Percentiles rank a stretch among this genome's conserved stretches.
Conservation (phyloP, 2,329 filamentous ascomycete genomes). For the Stagonosporopsis rhizophila region DNA sequence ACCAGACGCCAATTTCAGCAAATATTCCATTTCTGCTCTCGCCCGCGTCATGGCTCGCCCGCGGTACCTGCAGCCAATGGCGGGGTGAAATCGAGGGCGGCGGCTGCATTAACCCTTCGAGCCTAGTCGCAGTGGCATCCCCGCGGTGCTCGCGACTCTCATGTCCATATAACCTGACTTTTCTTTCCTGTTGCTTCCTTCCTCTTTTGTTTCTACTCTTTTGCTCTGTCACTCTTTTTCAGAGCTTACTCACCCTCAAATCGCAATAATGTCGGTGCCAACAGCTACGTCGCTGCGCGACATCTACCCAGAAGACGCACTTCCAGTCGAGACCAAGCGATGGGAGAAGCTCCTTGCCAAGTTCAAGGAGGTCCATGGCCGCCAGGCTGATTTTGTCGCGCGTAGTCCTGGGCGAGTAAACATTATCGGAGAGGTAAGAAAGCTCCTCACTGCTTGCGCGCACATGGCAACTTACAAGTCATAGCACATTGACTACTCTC, state of each 20-base stretch:
- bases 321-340: constrained; percentile 71
- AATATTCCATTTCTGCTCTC: neutral
- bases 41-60: neutral
- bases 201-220: neutral
- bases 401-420: constrained; percentile 95
- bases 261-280: constrained; percentile 65
- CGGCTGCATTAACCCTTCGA: constrained; percentile 34
- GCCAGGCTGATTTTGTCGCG: constrained; percentile 78
- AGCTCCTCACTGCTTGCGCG: neutral
- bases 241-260: neutral
- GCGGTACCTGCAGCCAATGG: constrained; percentile 15
- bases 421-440: constrained; percentile 82
- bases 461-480: constrained; percentile 22
- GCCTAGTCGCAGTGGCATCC: constrained; percentile 19
- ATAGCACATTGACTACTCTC: constrained; percentile 93
- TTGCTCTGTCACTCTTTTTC: neutral
- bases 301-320: constrained; percentile 80
- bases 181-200: neutral
- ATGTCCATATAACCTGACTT: constrained; percentile 14
- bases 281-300: constrained; percentile 76
- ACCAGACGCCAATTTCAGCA: neutral
- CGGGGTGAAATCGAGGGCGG: constrained; percentile 18
- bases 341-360: constrained; percentile 76
- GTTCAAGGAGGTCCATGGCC: constrained; percentile 75
- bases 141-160: constrained; percentile 30